Evolutionary conservation across 1,284 basidiomycete species (phyloP), one percentile per base, ranked within the genome.

Genomic region (Baeospora myosura): DNA sequence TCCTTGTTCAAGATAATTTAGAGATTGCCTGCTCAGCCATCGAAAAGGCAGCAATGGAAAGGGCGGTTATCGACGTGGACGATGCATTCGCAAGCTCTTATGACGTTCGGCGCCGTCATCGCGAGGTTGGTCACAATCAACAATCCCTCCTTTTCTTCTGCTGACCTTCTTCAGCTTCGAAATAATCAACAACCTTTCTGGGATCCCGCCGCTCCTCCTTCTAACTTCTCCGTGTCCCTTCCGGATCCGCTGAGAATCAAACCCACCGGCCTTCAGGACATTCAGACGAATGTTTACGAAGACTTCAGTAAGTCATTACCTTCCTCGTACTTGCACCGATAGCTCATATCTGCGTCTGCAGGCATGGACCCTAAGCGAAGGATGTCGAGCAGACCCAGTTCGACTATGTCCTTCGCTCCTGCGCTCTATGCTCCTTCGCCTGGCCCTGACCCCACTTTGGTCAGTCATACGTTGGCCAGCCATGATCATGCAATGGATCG

Each of bases 41-140:
- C 49, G 94, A 98, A 65, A 95, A 91, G 60, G 94, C 94, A 5
- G 96, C 96, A 1, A 97, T 97, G 88, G 94, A 98, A 56, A 84
- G 93, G 52, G 94, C 94, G 1, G 77, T 92, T 39, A 76, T 82
- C n/a, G 96, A 98, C 56, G 88, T 98, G 14, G 96, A 99, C 58
- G 92, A 95, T 51, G 82, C 81, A 25, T 88, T 99, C 46, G 74
- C 79, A 3, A 57, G 76, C 22, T 86, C 92, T 8, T 98, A 93
- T 57, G 84, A 91, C 30, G 72, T 76, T 37, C 78, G 96, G 44
- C 81, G 90, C 50, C 83, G 89, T 42, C 93, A 98, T 62, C 79
- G 89, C 47, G 90, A 95, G 67, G 83, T 86, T 40, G 50, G 72
- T 62, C 44, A 43, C 4, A 5, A 26, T 4, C n/a, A 24, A n/a